These are phyloP conservation scores for Polychaeton citri DNA, from an alignment of 2,329 filamentous ascomycete species.

Conservation along the genomic window DNA sequence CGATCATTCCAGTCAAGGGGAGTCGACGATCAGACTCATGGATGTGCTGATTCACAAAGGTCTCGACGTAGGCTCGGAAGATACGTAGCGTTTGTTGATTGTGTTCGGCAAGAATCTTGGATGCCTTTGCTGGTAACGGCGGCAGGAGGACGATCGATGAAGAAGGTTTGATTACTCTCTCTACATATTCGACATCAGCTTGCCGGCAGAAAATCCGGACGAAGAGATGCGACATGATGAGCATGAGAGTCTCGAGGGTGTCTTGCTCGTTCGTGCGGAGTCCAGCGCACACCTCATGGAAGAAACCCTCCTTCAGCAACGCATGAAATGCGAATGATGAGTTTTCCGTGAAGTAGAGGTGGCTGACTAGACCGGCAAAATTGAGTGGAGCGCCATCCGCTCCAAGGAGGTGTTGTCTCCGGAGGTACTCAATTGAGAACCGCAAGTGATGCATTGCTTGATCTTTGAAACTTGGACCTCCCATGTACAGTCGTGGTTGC, in stretches of 20 bases:
- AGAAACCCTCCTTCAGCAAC: slow-evolving; percentile 57
- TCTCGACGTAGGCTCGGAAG: slow-evolving; percentile 56
- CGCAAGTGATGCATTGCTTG: slow-evolving; percentile 63
- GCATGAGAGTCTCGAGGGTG: slow-evolving; percentile 47
- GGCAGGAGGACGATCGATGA: slow-evolving; percentile 55
- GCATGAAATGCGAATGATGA: slow-evolving; percentile 66
- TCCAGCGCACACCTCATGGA: slow-evolving; percentile 48
- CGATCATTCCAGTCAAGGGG: slow-evolving; percentile 44
- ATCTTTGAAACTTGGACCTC: slow-evolving; percentile 53
- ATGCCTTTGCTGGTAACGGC: slow-evolving; percentile 44
- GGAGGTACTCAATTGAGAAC: slow-evolving; percentile 70
- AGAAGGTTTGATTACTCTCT: slow-evolving; percentile 40
- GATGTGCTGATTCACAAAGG: slow-evolving; percentile 54
- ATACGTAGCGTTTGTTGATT: slow-evolving; percentile 53
- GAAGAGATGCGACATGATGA: slow-evolving; percentile 60
- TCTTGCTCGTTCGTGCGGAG: slow-evolving; percentile 37
- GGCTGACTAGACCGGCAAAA: slow-evolving; percentile 56
- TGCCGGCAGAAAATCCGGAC: slow-evolving; percentile 41
- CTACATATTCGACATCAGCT: slow-evolving; percentile 33
- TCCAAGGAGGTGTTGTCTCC: slow-evolving; percentile 53
- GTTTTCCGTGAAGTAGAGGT: slow-evolving; percentile 66
- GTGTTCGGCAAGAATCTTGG: slow-evolving; percentile 43
- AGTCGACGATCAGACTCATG: slow-evolving; percentile 39
- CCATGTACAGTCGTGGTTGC: slow-evolving; percentile 56
- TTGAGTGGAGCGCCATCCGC: slow-evolving; percentile 51